A percentile compares a stretch with the other conserved stretches of the same genome.
Conservation (phyloP, 1,284 basidiomycete species). For the Naganishia sp. region DNA sequence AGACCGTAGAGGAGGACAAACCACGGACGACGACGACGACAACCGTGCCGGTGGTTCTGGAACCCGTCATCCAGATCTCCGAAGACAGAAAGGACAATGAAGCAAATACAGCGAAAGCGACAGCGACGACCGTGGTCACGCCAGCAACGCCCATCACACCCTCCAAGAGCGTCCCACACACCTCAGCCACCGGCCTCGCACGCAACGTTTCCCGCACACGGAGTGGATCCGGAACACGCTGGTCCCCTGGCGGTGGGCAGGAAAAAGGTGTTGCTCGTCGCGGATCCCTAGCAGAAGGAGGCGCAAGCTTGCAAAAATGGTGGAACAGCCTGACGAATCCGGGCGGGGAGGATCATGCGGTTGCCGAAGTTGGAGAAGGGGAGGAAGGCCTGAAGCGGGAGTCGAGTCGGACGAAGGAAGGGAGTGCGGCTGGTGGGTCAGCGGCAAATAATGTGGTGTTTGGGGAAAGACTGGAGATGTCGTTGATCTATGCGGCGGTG, state of each 20-base stretch:
- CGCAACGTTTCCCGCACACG: too few relatives aligned
- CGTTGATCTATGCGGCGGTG: constrained; percentile 81
- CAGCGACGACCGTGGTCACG: not conserved
- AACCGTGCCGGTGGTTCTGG: too few relatives aligned
- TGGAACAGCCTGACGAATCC: constrained; percentile 71
- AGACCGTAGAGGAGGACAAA: not conserved
- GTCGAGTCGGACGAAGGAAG: constrained; percentile 27
- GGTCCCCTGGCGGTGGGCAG: not conserved
- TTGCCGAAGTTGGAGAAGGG: not conserved
- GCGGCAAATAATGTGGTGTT: constrained; percentile 63
- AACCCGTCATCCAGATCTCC: too few relatives aligned
- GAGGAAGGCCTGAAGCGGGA: constrained; percentile 17
- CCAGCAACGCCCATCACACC: not conserved
- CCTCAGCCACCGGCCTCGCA: too few relatives aligned
- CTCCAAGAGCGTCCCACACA: too few relatives aligned
- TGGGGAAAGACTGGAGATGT: constrained; percentile 78
- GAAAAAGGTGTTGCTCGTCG: constrained; percentile 6
- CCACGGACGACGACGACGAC: not conserved
- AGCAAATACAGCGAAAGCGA: not conserved
- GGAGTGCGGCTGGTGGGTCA: not conserved
- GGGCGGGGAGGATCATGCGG: constrained; percentile 55
- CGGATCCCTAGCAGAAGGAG: constrained; percentile 17
- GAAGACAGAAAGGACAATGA: not conserved
- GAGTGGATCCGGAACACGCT: too few relatives aligned
- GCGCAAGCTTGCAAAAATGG: constrained; percentile 69